phyloP scores from a whole-genome alignment of 208 protist genomes.

The Trypanosoma lewisi region DNA sequence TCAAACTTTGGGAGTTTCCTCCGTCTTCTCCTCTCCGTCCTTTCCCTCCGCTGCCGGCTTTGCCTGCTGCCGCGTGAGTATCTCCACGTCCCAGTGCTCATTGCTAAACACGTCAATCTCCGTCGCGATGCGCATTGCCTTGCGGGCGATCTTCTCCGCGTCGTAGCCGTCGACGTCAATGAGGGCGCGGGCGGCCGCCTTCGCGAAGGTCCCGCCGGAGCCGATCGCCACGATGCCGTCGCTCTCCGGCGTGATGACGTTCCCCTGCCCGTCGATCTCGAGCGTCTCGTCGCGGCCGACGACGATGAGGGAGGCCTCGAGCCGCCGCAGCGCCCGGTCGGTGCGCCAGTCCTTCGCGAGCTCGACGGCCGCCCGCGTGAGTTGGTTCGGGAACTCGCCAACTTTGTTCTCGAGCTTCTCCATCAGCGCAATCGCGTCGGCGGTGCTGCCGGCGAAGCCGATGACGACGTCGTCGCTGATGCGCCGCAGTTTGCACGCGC shows the following conservation, averaged over 20 bases:
- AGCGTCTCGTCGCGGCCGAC: conserved; percentile 87
- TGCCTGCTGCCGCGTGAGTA: conserved; percentile 40
- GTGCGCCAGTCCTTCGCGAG: conserved; percentile 96
- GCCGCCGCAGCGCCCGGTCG: conserved; percentile 90
- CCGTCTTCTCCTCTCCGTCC: conserved; percentile 29
- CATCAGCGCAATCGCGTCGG: conserved; percentile 95
- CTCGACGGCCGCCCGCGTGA: conserved; percentile 92
- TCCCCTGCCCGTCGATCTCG: conserved; percentile 94
- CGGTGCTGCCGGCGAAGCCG: conserved; percentile 93
- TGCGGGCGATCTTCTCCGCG: conserved; percentile 89
- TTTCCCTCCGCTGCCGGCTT: conserved; percentile 5
- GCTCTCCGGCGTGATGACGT: conserved; percentile 94
- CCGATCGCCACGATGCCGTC: conserved; percentile 95
- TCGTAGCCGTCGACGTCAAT: conserved; percentile 88
- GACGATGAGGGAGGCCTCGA: conserved; percentile 95
- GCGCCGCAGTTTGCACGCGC: conserved; percentile 78
- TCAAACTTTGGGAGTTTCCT: conserved; percentile 15
- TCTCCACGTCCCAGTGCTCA: conserved; percentile 92
- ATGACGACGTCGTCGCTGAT: conserved; percentile 83
- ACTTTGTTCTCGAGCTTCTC: conserved; percentile 94
- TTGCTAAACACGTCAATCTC: conserved; percentile 97
- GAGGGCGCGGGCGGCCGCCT: conserved; percentile 91
- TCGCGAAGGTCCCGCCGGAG: conserved; percentile 92
- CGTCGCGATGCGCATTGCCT: conserved; percentile 95
- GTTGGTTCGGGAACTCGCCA: conserved; percentile 91